Evolutionary conservation across 139 green algal species (phyloP).

Genomic region (Tetradesmus lagerheimii): DNA sequence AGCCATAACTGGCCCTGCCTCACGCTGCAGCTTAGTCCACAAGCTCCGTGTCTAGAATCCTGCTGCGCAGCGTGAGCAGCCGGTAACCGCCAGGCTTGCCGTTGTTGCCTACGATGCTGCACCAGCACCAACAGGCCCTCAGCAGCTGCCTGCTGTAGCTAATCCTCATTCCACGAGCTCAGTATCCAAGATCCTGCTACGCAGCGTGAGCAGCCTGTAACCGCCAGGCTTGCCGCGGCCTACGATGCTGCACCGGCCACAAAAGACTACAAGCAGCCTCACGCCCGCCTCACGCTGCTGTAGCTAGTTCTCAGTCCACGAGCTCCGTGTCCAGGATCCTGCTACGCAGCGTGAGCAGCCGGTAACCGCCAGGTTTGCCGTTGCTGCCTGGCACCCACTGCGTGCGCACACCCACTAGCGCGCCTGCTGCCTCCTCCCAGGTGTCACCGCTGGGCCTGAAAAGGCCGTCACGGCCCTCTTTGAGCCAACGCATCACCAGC

Average conservation of each 20-base stretch:
- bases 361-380: constrained; percentile 35
- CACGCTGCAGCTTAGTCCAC: constrained; percentile 31
- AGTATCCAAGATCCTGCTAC: constrained; percentile 57
- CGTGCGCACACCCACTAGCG: constrained; percentile 59
- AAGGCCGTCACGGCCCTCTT: constrained; percentile 64
- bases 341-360: constrained; percentile 59
- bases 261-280: no score
- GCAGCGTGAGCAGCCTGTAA: constrained; percentile 58
- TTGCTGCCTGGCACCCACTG: constrained; percentile 42
- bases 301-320: constrained; percentile 43
- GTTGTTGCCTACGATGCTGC: no score
- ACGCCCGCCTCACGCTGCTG: no score
- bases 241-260: no score
- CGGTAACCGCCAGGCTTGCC: constrained; percentile 36
- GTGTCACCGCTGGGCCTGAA: constrained; percentile 54
- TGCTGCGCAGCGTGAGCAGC: constrained; percentile 57
- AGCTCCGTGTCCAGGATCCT: constrained; percentile 58
- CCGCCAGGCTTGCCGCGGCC: constrained; percentile 30
- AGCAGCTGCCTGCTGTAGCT: no score
- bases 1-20: no score
- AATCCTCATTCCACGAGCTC: constrained; percentile 53
- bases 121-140: no score
- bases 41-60: constrained; percentile 56
- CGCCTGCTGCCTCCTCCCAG: constrained; percentile 56
- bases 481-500: constrained; percentile 62